Evolutionary conservation across 495 filamentous ascomycete genomes (phyloP).

Genomic region (Annulohypoxylon moriforme): DNA sequence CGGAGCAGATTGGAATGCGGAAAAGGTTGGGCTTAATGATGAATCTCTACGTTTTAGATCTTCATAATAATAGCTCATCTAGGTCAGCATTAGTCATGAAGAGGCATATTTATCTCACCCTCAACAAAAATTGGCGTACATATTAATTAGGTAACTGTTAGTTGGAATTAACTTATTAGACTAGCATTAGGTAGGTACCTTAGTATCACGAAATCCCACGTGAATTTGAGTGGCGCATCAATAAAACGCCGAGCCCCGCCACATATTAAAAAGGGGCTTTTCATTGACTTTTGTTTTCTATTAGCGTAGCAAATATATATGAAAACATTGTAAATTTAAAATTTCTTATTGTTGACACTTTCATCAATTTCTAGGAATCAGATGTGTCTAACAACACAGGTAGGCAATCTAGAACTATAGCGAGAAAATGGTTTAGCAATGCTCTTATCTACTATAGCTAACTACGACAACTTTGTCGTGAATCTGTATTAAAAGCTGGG

Average conservation of each 20-base stretch:
- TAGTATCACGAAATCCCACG: conserved; percentile 4
- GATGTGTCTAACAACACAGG: background rate
- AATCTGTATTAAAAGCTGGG: background rate
- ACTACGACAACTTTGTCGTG: conserved; percentile 6
- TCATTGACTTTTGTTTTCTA: background rate
- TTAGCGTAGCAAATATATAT: background rate
- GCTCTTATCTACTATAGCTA: background rate
- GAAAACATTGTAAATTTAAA: background rate
- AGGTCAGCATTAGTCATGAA: conserved; percentile 11
- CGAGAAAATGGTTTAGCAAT: background rate
- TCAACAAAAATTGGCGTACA: background rate
- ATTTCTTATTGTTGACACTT: background rate
- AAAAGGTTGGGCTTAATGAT: background rate
- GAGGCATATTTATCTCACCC: conserved; percentile 1
- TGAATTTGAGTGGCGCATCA: conserved; percentile 27
- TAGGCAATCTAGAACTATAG: background rate
- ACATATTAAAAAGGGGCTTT: background rate
- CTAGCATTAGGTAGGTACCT: background rate
- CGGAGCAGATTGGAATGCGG: background rate
- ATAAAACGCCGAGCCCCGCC: conserved; percentile 33
- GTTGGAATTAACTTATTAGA: background rate
- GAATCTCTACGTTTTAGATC: background rate
- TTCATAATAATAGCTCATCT: conserved; percentile 13
- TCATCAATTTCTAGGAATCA: background rate
- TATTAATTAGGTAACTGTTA: background rate